Conservation (phyloP, 495 filamentous ascomycete species). For the Umbilicaria muhlenbergii region DNA sequence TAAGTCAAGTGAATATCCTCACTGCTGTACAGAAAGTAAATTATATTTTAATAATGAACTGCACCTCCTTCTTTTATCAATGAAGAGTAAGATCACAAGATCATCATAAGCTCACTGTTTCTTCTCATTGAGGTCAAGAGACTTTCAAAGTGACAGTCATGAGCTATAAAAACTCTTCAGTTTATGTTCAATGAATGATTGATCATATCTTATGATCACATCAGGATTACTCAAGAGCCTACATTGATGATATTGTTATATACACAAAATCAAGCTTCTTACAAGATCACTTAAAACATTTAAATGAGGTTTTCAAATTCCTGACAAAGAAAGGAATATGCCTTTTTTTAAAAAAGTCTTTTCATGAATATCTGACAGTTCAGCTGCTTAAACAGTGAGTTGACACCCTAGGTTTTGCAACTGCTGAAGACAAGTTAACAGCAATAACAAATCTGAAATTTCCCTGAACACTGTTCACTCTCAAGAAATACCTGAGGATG, state of each 20-base stretch:
- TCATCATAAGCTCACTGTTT: constrained; percentile 1
- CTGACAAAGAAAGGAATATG: no score
- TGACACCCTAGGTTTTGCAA: background rate
- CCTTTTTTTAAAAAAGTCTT: no score
- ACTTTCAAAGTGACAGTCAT: background rate
- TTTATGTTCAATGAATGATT: background rate
- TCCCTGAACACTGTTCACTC: background rate
- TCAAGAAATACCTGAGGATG: background rate
- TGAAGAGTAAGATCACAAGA: background rate
- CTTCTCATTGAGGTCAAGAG: background rate
- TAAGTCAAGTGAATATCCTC: constrained; percentile 1
- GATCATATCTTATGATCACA: background rate
- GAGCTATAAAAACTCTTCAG: background rate
- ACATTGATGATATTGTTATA: constrained; percentile 3
- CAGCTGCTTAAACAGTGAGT: background rate
- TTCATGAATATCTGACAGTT: no score
- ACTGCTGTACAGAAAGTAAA: background rate
- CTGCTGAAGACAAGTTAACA: background rate
- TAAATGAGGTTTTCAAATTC: no score
- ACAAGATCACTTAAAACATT: no score
- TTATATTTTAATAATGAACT: background rate
- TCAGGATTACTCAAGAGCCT: background rate
- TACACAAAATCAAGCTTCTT: background rate
- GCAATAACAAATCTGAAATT: background rate
- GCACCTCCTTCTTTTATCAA: constrained; percentile 1